Evolutionary conservation across 2,329 filamentous ascomycete genomes (phyloP).

Genomic region (Colletotrichum viniferum): DNA sequence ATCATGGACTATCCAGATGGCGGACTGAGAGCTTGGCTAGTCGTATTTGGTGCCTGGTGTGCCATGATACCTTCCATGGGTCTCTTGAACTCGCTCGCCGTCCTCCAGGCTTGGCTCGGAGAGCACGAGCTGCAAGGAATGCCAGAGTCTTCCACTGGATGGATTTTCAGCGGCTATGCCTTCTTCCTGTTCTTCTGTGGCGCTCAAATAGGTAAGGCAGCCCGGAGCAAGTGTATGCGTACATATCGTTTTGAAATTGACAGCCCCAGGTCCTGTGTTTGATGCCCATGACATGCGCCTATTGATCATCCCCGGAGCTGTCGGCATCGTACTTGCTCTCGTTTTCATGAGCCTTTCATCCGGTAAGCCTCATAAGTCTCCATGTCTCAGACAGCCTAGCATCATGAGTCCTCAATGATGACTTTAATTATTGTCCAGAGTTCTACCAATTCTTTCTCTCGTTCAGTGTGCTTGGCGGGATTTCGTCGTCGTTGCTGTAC

Average conservation of each 20-base stretch:
- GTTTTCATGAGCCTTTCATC: not conserved
- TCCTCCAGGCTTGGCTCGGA: slow-evolving; percentile 69
- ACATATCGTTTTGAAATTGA: not conserved
- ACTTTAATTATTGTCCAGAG: not conserved
- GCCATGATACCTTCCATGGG: slow-evolving; percentile 69
- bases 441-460: not conserved
- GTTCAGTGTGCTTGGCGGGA: slow-evolving; percentile 68
- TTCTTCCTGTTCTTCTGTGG: slow-evolving; percentile 75
- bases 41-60: slow-evolving; percentile 73
- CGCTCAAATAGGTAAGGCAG: slow-evolving; percentile 60
- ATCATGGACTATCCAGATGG: slow-evolving; percentile 68
- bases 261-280: not conserved
- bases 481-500: slow-evolving; percentile 70
- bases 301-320: not conserved
- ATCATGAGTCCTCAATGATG: not conserved
- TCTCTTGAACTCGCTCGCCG: slow-evolving; percentile 68
- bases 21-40: slow-evolving; percentile 68
- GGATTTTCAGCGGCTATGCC: slow-evolving; percentile 75
- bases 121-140: slow-evolving; percentile 64
- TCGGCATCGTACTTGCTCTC: not conserved
- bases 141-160: slow-evolving; percentile 64
- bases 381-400: not conserved
- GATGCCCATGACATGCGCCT: not conserved
- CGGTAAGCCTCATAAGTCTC: not conserved
- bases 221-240: not conserved